Conservation (phyloP, 768 basidiomycete species). For the Mycena maculata region DNA sequence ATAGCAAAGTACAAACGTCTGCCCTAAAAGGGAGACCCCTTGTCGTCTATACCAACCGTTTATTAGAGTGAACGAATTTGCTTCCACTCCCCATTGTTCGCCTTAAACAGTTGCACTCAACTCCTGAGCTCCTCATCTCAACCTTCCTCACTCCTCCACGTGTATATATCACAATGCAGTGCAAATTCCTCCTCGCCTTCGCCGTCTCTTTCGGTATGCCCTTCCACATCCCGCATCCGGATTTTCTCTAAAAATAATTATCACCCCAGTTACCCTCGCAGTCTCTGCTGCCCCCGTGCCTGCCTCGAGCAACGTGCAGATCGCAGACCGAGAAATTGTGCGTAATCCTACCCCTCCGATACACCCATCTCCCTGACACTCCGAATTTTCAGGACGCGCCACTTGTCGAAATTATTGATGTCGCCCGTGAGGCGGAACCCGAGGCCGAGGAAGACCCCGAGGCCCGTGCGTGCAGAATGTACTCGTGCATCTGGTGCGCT, state of each 20-base stretch:
- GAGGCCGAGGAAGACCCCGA: neutral
- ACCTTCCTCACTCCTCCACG: neutral
- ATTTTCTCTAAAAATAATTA: neutral
- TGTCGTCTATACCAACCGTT: neutral
- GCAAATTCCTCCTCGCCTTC: slow-evolving; percentile 17
- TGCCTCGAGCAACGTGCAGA: neutral
- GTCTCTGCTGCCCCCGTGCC: slow-evolving; percentile 19
- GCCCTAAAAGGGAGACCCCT: neutral
- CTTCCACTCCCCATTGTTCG: neutral
- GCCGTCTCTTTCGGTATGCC: slow-evolving; percentile 8
- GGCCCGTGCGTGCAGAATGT: slow-evolving; percentile 17
- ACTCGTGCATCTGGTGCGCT: slow-evolving; percentile 18
- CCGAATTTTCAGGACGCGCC: neutral
- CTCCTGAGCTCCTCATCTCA: neutral
- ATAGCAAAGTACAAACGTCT: neutral
- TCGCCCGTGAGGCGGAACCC: slow-evolving; percentile 4
- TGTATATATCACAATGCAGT: slow-evolving; percentile 21
- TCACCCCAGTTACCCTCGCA: slow-evolving; percentile 1
- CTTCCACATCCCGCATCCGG: neutral
- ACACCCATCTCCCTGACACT: neutral
- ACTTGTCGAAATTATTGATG: slow-evolving; percentile 12
- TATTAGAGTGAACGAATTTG: neutral
- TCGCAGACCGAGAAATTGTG: slow-evolving; percentile 18
- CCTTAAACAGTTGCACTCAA: neutral
- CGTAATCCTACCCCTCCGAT: neutral